phyloP scores from a whole-genome alignment of 2,329 filamentous ascomycete genomes.

The Arthrobotrys iridis region DNA sequence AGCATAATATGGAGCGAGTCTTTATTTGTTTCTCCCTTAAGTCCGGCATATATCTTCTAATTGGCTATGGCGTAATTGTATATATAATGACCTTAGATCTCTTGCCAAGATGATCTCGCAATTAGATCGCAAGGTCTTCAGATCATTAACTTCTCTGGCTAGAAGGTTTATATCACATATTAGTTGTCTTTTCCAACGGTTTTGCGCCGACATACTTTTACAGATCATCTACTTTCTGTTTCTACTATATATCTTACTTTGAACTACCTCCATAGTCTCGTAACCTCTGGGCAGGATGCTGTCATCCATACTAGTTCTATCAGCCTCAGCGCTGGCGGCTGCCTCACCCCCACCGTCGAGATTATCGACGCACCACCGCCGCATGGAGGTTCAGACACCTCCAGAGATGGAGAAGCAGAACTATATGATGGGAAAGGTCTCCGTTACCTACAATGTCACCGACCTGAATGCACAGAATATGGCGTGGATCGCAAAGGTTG shows the following conservation, averaged over 20 bases:
- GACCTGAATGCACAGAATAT: background rate
- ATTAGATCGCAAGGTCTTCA: conserved; percentile 3
- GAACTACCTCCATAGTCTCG: background rate
- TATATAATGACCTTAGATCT: conserved; percentile 14
- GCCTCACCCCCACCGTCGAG: background rate
- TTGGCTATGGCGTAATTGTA: background rate
- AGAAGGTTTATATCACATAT: background rate
- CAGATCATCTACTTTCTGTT: background rate
- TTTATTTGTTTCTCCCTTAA: background rate
- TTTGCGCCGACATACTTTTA: background rate
- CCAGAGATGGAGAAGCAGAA: background rate
- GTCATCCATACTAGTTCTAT: background rate
- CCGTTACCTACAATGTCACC: background rate
- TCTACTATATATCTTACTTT: background rate
- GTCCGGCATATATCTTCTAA: conserved; percentile 2
- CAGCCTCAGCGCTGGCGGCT: background rate
- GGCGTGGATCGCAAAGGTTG: conserved; percentile 30
- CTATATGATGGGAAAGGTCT: conserved; percentile 26
- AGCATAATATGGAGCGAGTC: conserved; percentile 7
- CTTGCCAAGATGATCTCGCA: background rate
- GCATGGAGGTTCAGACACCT: background rate
- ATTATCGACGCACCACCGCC: background rate
- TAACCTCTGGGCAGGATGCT: background rate
- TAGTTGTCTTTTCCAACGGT: background rate
- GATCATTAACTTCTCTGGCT: conserved; percentile 21